Conservation (phyloP, 2,329 filamentous ascomycete genomes). For the Nemania diffusa region DNA sequence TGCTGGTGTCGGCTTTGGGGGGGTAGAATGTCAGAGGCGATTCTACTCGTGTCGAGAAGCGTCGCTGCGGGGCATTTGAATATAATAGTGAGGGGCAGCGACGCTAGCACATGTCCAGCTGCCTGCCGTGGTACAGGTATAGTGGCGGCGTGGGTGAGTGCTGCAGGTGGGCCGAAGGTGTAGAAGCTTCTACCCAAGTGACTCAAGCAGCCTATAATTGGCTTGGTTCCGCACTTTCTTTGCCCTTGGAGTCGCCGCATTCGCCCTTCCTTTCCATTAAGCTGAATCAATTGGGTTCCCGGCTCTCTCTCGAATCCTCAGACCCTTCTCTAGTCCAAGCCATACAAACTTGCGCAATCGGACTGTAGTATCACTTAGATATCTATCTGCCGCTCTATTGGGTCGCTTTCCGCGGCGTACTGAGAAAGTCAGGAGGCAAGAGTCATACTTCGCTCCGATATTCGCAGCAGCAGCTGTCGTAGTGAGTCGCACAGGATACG, state of each 20-base stretch:
- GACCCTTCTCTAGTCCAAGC: neutral
- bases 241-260: constrained; percentile 41
- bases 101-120: constrained; percentile 14
- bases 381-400: constrained; percentile 14
- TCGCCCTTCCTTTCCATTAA: constrained; percentile 31
- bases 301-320: neutral
- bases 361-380: constrained; percentile 13
- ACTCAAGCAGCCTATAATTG: constrained; percentile 50
- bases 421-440: constrained; percentile 3
- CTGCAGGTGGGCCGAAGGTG: constrained; percentile 26
- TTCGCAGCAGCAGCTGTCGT: constrained; percentile 28
- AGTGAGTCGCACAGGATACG: neutral
- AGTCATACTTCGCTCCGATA: constrained; percentile 36
- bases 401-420: constrained; percentile 13
- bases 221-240: constrained; percentile 41
- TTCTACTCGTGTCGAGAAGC: constrained; percentile 33
- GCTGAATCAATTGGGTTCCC: constrained; percentile 3
- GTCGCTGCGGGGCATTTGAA: constrained; percentile 33
- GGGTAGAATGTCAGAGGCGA: constrained; percentile 28
- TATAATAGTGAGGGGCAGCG: constrained; percentile 18
- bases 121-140: neutral
- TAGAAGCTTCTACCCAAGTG: constrained; percentile 52
- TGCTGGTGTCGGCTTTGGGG: constrained; percentile 20
- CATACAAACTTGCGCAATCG: constrained; percentile 25
- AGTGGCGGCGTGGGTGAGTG: neutral